Conservation (phyloP, 2,329 filamentous ascomycete genomes). For the Aspergillus hortae region DNA sequence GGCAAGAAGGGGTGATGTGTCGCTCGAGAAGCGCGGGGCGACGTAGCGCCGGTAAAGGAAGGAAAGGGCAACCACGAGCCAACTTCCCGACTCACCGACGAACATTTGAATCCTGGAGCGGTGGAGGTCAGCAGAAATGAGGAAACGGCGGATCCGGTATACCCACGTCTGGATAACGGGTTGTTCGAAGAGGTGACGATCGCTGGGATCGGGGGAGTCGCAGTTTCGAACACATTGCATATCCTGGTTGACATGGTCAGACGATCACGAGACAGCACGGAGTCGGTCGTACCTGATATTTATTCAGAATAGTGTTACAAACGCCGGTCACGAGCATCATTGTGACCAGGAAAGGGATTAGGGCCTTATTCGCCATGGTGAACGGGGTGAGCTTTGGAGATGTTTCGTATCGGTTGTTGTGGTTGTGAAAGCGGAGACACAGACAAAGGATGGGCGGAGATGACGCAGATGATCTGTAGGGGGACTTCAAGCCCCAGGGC, state of each 20-base stretch:
- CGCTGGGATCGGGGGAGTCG: conserved; percentile 62
- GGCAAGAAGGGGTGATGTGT: conserved; percentile 38
- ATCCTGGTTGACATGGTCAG: conserved; percentile 55
- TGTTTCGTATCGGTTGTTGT: neutral
- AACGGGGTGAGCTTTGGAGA: neutral
- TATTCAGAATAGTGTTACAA: conserved; percentile 94
- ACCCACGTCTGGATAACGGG: conserved; percentile 83
- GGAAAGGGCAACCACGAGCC: conserved; percentile 77
- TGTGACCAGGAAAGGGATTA: conserved; percentile 80
- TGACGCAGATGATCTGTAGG: neutral
- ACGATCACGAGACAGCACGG: neutral
- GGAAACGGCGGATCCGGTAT: neutral
- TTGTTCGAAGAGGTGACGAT: conserved; percentile 78
- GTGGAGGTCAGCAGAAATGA: neutral
- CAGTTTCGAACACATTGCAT: conserved; percentile 96
- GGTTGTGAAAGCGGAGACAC: conserved; percentile 2
- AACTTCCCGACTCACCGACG: conserved; percentile 91
- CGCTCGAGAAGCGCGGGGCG: conserved; percentile 37
- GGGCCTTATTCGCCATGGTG: conserved; percentile 65
- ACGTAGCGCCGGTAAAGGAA: conserved; percentile 61
- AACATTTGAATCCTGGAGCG: conserved; percentile 77
- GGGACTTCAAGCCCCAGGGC: too few species aligned
- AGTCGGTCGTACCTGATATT: conserved; percentile 70
- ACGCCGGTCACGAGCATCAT: conserved; percentile 98
- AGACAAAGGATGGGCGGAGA: neutral